These are phyloP conservation scores for Fusarium sambucinum DNA, from an alignment of 2,329 filamentous ascomycete genomes.

Conservation along the genomic window DNA sequence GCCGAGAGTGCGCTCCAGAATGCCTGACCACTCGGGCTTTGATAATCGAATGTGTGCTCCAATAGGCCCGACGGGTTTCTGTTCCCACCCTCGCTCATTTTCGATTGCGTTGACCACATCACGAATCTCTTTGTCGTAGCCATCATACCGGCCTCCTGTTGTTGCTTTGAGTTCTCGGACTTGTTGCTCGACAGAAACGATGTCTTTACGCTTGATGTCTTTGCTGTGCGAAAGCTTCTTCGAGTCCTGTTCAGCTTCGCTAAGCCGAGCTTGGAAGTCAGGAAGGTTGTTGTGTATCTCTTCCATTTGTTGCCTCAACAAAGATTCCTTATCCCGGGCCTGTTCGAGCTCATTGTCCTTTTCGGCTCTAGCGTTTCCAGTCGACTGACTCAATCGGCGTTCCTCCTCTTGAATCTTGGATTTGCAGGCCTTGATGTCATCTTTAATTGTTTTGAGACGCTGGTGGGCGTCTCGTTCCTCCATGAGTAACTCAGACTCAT, in stretches of 20 bases:
- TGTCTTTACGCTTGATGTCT: conserved; percentile 65
- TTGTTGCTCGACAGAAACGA: conserved; percentile 61
- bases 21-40: conserved; percentile 84
- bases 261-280: conserved; percentile 50
- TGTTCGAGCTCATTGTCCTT: conserved; percentile 67
- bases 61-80: conserved; percentile 84
- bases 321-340: conserved; percentile 46
- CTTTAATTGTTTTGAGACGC: conserved; percentile 66
- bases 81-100: conserved; percentile 74
- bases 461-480: conserved; percentile 75
- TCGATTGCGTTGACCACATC: conserved; percentile 76
- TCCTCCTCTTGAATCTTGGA: conserved; percentile 67
- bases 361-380: conserved; percentile 75
- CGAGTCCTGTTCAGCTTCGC: conserved; percentile 50
- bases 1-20: conserved; percentile 85
- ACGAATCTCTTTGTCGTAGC: conserved; percentile 73
- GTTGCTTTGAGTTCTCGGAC: conserved; percentile 64
- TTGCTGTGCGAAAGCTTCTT: conserved; percentile 51
- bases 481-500: conserved; percentile 66
- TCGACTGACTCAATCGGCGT: conserved; percentile 72
- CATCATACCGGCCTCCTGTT: conserved; percentile 71
- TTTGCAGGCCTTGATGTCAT: conserved; percentile 60
- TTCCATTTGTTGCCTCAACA: conserved; percentile 46
- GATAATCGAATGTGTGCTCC: conserved; percentile 81
- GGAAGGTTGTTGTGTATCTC: conserved; percentile 50